Evolutionary conservation across 192 early-diverging fungal genomes (phyloP).

Genomic region (Linnemannia zychae): DNA sequence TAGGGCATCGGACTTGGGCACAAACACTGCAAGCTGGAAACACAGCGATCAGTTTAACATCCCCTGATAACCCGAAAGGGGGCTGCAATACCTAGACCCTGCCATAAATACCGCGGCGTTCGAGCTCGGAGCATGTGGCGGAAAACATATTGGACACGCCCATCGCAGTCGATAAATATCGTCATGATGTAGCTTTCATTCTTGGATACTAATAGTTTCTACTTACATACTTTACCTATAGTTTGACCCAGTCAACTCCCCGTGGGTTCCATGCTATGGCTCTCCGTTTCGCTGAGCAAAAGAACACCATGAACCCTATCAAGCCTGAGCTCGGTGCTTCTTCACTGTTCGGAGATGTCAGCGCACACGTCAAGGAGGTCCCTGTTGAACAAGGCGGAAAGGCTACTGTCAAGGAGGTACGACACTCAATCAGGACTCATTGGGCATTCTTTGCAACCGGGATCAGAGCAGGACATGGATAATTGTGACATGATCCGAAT

Average conservation of each 20-base stretch:
- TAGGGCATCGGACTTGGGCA: background rate
- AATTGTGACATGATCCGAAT: background rate
- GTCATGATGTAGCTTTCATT: too few relatives aligned
- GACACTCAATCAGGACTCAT: background rate
- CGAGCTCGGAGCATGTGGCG: too few relatives aligned
- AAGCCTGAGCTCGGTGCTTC: conserved; percentile 44
- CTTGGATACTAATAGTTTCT: background rate
- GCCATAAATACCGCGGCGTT: too few relatives aligned
- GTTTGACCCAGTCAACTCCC: conserved; percentile 32
- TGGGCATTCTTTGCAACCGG: background rate
- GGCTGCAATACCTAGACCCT: too few relatives aligned
- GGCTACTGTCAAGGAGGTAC: conserved; percentile 51
- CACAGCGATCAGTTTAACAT: too few relatives aligned
- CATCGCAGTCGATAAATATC: too few relatives aligned
- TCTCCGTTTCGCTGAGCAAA: conserved; percentile 42
- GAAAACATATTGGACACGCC: too few relatives aligned
- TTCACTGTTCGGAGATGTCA: conserved; percentile 46
- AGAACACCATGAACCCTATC: conserved; percentile 40
- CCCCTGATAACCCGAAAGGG: too few relatives aligned
- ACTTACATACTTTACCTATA: background rate
- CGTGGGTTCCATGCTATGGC: conserved; percentile 46
- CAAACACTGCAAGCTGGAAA: background rate
- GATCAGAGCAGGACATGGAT: background rate
- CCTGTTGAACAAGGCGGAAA: conserved; percentile 51
- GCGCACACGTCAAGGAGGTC: conserved; percentile 41